A percentile compares a stretch with the other conserved stretches of the same genome.
Evolutionary conservation across 371 early-diverging fungal genomes (phyloP).

Genomic region (Parasitella parasitica): DNA sequence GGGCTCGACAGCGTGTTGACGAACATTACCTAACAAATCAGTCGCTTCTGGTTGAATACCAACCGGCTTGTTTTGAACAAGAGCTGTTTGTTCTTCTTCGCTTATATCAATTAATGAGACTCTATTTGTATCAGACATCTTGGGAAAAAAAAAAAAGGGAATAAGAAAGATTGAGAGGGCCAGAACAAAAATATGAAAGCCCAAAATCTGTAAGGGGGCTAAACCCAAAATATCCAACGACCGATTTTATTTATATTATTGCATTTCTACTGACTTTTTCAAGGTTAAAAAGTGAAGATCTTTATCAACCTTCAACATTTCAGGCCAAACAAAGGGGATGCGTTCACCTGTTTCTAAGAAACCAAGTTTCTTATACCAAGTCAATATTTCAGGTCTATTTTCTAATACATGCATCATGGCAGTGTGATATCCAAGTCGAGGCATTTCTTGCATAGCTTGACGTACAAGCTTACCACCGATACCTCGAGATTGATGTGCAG

Average conservation of each 20-base stretch:
- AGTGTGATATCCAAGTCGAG: slow-evolving; percentile 27
- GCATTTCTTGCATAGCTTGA: slow-evolving; percentile 39
- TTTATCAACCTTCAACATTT: slow-evolving; percentile 14
- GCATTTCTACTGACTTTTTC: slow-evolving; percentile 14
- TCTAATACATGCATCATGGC: slow-evolving; percentile 52
- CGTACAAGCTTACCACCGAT: slow-evolving; percentile 57
- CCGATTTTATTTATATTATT: neutral
- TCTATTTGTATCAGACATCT: slow-evolving; percentile 6
- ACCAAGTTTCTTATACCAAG: slow-evolving; percentile 55
- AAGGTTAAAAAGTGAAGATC: slow-evolving; percentile 33
- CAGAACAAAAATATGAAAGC: neutral
- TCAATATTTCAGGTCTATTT: slow-evolving; percentile 48
- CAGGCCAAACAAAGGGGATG: slow-evolving; percentile 43
- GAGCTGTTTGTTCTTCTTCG: slow-evolving; percentile 9
- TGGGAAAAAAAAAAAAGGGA: neutral
- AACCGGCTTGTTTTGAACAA: neutral
- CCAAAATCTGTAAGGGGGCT: slow-evolving; percentile 3
- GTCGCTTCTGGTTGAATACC: neutral
- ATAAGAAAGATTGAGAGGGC: neutral
- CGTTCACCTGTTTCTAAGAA: slow-evolving; percentile 54
- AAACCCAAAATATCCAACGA: neutral
- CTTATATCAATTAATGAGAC: slow-evolving; percentile 8
- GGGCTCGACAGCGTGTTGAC: neutral
- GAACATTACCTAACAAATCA: neutral
- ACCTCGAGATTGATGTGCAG: slow-evolving; percentile 51